Evolutionary conservation across 139 green algal species (phyloP).

Genomic region (Closterium sp.): DNA sequence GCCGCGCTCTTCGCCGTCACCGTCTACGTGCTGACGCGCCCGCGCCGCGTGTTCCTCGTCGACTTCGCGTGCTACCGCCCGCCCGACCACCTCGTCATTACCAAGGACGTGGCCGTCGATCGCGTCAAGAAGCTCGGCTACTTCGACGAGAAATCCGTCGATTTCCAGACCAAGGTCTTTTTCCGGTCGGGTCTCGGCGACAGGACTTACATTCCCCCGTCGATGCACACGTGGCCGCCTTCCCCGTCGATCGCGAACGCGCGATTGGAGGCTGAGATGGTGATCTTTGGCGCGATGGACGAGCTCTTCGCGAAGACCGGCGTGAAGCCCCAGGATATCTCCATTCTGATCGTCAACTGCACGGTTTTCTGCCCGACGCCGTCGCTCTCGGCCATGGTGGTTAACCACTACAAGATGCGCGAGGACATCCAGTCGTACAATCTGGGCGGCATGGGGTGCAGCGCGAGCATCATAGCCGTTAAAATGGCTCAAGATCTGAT

Average conservation of each 20-base stretch:
- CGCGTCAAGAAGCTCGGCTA: background rate
- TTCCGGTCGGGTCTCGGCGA: constrained; percentile 79
- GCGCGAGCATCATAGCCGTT: constrained; percentile 65
- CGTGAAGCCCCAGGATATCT: constrained; percentile 74
- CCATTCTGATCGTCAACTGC: constrained; percentile 96
- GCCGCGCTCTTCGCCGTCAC: constrained; percentile 39
- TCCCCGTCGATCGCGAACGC: constrained; percentile 71
- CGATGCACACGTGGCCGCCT: constrained; percentile 46
- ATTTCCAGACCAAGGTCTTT: constrained; percentile 92
- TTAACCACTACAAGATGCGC: constrained; percentile 93
- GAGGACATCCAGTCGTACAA: constrained; percentile 90
- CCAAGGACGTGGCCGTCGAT: constrained; percentile 28
- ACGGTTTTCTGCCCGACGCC: constrained; percentile 95
- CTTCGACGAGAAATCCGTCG: constrained; percentile 68
- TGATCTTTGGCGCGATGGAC: constrained; percentile 65
- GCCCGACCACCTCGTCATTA: constrained; percentile 1
- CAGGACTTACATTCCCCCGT: constrained; percentile 85
- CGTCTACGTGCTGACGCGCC: constrained; percentile 23
- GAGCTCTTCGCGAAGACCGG: constrained; percentile 54
- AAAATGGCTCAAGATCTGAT: constrained; percentile 86
- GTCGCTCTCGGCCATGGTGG: constrained; percentile 89
- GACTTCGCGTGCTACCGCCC: constrained; percentile 72
- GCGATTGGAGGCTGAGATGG: constrained; percentile 82
- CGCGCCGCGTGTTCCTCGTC: constrained; percentile 85
- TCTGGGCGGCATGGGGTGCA: constrained; percentile 90